Evolutionary conservation across 352 stramenopile species (phyloP).

Genomic region (Phytophthora europaea): DNA sequence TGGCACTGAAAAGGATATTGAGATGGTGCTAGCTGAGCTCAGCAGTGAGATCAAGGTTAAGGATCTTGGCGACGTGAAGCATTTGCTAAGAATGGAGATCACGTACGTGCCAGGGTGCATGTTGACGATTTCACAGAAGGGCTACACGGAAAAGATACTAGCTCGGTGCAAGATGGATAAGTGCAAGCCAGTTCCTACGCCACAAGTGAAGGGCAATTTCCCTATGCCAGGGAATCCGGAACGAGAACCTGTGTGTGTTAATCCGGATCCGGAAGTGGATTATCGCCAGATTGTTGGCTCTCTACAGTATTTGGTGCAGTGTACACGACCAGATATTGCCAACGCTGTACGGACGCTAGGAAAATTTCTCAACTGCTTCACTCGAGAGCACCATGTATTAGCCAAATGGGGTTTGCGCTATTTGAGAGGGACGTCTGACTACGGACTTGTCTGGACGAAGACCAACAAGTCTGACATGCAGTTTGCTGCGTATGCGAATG

Average conservation of each 20-base stretch:
- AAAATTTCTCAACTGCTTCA: no score
- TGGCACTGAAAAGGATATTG: no score
- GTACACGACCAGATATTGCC: not conserved
- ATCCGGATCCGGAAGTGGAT: not conserved
- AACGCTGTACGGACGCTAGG: not conserved
- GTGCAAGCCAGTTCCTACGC: not conserved
- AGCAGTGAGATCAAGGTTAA: no score
- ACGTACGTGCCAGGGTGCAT: not conserved
- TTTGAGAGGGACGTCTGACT: no score
- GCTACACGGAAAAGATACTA: not conserved
- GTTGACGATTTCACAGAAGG: not conserved
- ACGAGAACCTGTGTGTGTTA: not conserved
- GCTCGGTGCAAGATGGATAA: not conserved
- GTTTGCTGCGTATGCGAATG: not conserved
- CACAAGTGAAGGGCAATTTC: not conserved
- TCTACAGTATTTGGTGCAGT: not conserved
- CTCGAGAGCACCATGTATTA: no score
- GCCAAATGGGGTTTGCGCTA: not conserved
- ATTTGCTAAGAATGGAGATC: not conserved
- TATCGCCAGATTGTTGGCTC: not conserved
- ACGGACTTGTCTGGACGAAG: no score
- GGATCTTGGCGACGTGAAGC: no score
- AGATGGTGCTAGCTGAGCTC: no score
- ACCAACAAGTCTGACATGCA: not conserved
- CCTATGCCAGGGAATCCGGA: not conserved